Evolutionary conservation across 2,329 filamentous ascomycete species (phyloP).

Genomic region (Coniochaeta hoffmannii): DNA sequence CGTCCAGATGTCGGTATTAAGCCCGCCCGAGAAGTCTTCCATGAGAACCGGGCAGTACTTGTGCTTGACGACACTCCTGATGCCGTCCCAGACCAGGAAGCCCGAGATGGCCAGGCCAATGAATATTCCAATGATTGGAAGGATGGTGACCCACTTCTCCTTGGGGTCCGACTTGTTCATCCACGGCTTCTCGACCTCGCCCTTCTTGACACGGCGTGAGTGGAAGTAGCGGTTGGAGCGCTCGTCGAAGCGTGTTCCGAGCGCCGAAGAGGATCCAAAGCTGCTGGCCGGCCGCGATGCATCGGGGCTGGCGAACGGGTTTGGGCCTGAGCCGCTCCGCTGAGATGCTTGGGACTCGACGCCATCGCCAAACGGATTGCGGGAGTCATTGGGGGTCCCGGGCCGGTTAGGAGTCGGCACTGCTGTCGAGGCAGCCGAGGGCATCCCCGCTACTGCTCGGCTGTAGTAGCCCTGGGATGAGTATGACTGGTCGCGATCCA

Average conservation of each 20-base stretch:
- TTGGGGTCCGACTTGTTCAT: slow-evolving; percentile 63
- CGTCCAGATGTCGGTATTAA: slow-evolving; percentile 58
- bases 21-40: slow-evolving; percentile 55
- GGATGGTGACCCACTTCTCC: slow-evolving; percentile 81
- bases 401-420: slow-evolving; percentile 31
- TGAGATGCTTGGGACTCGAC: slow-evolving; percentile 27
- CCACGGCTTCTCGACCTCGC: slow-evolving; percentile 72
- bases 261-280: slow-evolving; percentile 35
- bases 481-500: neutral
- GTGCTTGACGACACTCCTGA: slow-evolving; percentile 64
- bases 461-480: slow-evolving; percentile 9
- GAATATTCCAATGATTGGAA: slow-evolving; percentile 64
- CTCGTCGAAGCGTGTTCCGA: slow-evolving; percentile 27
- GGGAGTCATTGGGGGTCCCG: slow-evolving; percentile 32
- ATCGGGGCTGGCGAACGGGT: slow-evolving; percentile 39
- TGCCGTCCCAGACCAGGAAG: slow-evolving; percentile 68
- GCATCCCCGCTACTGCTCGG: slow-evolving; percentile 18
- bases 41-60: slow-evolving; percentile 63
- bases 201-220: slow-evolving; percentile 65
- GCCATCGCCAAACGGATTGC: slow-evolving; percentile 34
- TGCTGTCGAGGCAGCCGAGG: slow-evolving; percentile 29
- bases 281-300: slow-evolving; percentile 39
- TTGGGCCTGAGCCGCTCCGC: slow-evolving; percentile 21
- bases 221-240: slow-evolving; percentile 57
- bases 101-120: slow-evolving; percentile 61